Evolutionary conservation across 176 grass and related monocot species (phyloP), one percentile per base, ranked within the genome.

Genomic region (Oryza longistaminata): DNA sequence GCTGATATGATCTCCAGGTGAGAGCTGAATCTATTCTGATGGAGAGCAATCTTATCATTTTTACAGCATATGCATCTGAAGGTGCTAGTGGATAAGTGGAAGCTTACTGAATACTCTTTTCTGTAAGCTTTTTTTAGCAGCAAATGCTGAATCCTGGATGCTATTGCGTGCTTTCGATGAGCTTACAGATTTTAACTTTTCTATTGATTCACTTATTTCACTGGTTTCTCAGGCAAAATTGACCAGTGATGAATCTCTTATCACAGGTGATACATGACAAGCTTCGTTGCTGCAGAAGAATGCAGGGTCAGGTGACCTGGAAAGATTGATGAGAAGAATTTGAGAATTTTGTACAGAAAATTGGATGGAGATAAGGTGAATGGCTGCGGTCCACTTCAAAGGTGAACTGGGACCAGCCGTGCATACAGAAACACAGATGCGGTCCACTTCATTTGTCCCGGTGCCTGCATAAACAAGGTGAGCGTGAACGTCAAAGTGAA

Each of bases 1-100:
- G 75, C 74, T 68, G 37, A 71, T 70, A 61, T 78, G 42, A 58
- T 86, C 39, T 40, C 53, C 35, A 77, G 84, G 67, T 75, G 80
- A 83, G 78, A 79, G 39, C 37, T 87, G 89, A 87, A 90, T 83
- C 70, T 90, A 90, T 87, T 87, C 88, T 67, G 75, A 64, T 74
- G 40, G n/a, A 19, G 75, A 16, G 60, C n/a, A 74, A 83, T 39
- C 79, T 78, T 86, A 83, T 86, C 73, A 17, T 86, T 74, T 58
- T 73, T 73, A 70, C 64, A 82, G 46, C 68, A 60, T n/a, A n/a
- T 68, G 84, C 84, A 79, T 87, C 74, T 22, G 6, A 55, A 83
- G 46, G 79, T 90, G 74, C 55, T 37, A 43, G 46, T 31, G 42
- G 42, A 43, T 43, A 43, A 43, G 42, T 43, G 77, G 29, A 17